phyloP scores from a whole-genome alignment of 768 basidiomycete genomes.

The Lactarius hatsudake region DNA sequence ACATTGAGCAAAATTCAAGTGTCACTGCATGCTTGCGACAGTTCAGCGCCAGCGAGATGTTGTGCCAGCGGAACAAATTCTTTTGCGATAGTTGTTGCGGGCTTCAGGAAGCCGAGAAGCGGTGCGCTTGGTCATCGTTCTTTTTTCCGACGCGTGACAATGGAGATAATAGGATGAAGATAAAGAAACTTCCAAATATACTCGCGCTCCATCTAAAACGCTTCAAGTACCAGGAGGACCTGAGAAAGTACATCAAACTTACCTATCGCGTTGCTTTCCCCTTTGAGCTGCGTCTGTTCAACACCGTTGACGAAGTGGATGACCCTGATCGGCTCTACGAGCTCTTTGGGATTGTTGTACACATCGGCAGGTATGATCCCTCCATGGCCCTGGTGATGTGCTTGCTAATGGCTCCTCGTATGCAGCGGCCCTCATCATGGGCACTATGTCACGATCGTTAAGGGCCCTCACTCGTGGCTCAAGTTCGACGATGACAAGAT shows the following conservation, averaged over 20 bases:
- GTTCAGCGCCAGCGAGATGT: slow-evolving; percentile 98
- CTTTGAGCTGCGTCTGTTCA: slow-evolving; percentile 90
- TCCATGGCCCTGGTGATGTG: neutral
- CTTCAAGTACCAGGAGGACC: slow-evolving; percentile 97
- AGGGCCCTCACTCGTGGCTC: slow-evolving; percentile 77
- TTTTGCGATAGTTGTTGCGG: slow-evolving; percentile 98
- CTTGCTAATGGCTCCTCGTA: slow-evolving; percentile 16
- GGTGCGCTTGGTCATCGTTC: slow-evolving; percentile 48
- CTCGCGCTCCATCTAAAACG: slow-evolving; percentile 95
- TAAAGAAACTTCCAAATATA: slow-evolving; percentile 93
- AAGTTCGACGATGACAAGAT: slow-evolving; percentile 97
- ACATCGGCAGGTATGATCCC: slow-evolving; percentile 85
- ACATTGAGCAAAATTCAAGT: slow-evolving; percentile 97
- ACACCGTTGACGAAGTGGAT: slow-evolving; percentile 90
- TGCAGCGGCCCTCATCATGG: slow-evolving; percentile 95
- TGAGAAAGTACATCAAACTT: slow-evolving; percentile 89
- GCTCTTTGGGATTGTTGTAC: slow-evolving; percentile 96
- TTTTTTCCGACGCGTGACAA: slow-evolving; percentile 14
- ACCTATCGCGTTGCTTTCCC: slow-evolving; percentile 97
- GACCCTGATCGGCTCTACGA: slow-evolving; percentile 92
- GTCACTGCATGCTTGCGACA: slow-evolving; percentile 94
- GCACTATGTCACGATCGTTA: slow-evolving; percentile 95
- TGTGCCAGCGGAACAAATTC: slow-evolving; percentile 97
- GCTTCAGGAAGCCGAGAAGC: slow-evolving; percentile 95
- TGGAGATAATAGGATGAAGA: slow-evolving; percentile 78